Evolutionary conservation across 768 basidiomycete genomes (phyloP).

Genomic region (Tephrocybe sp.): DNA sequence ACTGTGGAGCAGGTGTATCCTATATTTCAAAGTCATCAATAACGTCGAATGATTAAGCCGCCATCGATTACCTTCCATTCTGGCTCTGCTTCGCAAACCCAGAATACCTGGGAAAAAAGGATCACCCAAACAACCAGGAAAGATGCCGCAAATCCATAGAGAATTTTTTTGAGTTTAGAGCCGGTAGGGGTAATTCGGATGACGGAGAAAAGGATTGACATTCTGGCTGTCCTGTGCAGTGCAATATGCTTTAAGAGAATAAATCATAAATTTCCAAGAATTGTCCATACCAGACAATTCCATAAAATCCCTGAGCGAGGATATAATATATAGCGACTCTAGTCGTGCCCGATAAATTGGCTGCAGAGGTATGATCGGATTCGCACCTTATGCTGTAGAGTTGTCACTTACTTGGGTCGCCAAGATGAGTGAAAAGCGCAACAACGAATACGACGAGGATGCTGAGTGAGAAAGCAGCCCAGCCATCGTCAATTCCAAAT

Average conservation of each 20-base stretch:
- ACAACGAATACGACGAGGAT: slow-evolving; percentile 21
- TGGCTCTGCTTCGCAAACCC: slow-evolving; percentile 29
- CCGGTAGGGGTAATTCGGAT: slow-evolving; percentile 36
- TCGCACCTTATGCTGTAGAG: neutral
- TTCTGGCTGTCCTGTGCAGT: slow-evolving; percentile 28
- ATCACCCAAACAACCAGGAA: slow-evolving; percentile 24
- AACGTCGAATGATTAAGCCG: too few relatives aligned
- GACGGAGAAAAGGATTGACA: slow-evolving; percentile 43
- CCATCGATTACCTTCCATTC: slow-evolving; percentile 24
- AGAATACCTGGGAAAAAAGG: slow-evolving; percentile 36
- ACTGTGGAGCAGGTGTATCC: slow-evolving; percentile 28
- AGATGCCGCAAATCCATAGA: slow-evolving; percentile 24
- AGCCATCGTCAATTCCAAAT: slow-evolving; percentile 24
- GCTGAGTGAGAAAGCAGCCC: slow-evolving; percentile 19
- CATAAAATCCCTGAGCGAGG: slow-evolving; percentile 21
- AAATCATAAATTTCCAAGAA: neutral
- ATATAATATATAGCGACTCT: slow-evolving; percentile 21
- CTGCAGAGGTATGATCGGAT: slow-evolving; percentile 6
- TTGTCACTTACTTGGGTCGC: slow-evolving; percentile 19
- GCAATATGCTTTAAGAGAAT: neutral
- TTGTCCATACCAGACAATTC: slow-evolving; percentile 20
- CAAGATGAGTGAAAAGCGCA: slow-evolving; percentile 21
- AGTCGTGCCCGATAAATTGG: slow-evolving; percentile 9
- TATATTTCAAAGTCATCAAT: slow-evolving; percentile 13
- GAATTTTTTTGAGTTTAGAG: slow-evolving; percentile 11